Conservation (phyloP, 179 eudicot species). For the Vitellaria paradoxa region DNA sequence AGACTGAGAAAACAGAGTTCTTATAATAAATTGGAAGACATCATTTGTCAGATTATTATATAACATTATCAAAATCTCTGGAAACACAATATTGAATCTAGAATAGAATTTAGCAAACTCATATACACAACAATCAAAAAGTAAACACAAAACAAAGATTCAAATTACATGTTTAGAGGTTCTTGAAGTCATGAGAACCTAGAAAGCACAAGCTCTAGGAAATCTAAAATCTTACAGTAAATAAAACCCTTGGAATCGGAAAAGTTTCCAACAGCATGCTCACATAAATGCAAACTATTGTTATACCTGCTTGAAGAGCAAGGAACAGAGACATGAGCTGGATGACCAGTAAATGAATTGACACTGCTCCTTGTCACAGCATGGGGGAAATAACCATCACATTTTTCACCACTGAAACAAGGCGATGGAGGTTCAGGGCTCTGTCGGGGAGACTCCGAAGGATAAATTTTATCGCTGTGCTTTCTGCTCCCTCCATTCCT, state of each 20-base stretch:
- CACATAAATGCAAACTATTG: neutral
- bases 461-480: conserved; percentile 62
- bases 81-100: neutral
- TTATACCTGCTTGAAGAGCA: conserved; percentile 65
- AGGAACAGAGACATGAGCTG: conserved; percentile 41
- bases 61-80: too few relatives aligned
- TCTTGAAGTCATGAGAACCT: neutral
- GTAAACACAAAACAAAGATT: too few relatives aligned
- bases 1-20: neutral
- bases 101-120: neutral
- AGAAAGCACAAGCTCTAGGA: neutral
- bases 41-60: neutral
- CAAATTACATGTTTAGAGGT: neutral
- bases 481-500: conserved; percentile 26
- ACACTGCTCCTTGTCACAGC: conserved; percentile 31
- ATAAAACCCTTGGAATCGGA: neutral
- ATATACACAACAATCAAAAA: neutral
- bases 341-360: conserved; percentile 29
- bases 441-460: conserved; percentile 69
- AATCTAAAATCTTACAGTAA: neutral
- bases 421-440: conserved; percentile 75
- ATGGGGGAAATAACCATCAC: conserved; percentile 38
- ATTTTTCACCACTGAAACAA: conserved; percentile 37
- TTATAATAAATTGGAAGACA: neutral
- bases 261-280: neutral